These are phyloP conservation scores for Kernera saxatilis DNA, from an alignment of 345 rosid genomes.

Conservation along the genomic window DNA sequence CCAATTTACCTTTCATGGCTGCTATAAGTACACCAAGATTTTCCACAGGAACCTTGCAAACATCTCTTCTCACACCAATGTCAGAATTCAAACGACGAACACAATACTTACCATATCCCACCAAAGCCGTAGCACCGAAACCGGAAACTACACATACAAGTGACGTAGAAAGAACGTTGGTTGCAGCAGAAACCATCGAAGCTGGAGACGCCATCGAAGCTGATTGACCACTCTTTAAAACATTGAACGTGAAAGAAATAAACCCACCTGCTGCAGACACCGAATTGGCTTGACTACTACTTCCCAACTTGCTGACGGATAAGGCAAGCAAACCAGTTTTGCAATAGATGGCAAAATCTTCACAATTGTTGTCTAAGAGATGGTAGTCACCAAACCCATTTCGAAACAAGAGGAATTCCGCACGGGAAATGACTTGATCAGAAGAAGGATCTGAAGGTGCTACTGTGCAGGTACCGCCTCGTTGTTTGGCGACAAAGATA, in stretches of 20 bases:
- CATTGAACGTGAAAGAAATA: constrained; percentile 10
- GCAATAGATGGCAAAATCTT: constrained; percentile 81
- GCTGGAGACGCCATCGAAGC: constrained; percentile 15
- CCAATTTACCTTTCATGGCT: background rate
- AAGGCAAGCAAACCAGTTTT: constrained; percentile 63
- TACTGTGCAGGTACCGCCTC: constrained; percentile 81
- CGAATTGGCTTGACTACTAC: constrained; percentile 60
- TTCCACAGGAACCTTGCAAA: constrained; percentile 29
- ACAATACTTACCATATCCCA: constrained; percentile 25
- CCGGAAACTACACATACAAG: constrained; percentile 51
- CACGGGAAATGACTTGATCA: constrained; percentile 52
- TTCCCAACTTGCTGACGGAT: constrained; percentile 43
- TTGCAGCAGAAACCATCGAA: constrained; percentile 3
- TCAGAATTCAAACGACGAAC: constrained; percentile 44
- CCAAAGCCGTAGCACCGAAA: constrained; percentile 49
- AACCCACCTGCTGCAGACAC: constrained; percentile 43
- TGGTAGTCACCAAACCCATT: constrained; percentile 71
- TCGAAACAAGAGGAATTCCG: constrained; percentile 40
- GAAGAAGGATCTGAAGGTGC: constrained; percentile 53
- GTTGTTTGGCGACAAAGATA: constrained; percentile 50
- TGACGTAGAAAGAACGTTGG: constrained; percentile 34
- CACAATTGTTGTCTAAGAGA: constrained; percentile 68
- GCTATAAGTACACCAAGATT: constrained; percentile 13
- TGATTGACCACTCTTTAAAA: constrained; percentile 4
- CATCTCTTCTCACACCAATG: constrained; percentile 62